Percentiles rank a stretch among this genome's conserved stretches.
phyloP scores from a whole-genome alignment of 352 stramenopile genomes.

The Phytophthora multivora region DNA sequence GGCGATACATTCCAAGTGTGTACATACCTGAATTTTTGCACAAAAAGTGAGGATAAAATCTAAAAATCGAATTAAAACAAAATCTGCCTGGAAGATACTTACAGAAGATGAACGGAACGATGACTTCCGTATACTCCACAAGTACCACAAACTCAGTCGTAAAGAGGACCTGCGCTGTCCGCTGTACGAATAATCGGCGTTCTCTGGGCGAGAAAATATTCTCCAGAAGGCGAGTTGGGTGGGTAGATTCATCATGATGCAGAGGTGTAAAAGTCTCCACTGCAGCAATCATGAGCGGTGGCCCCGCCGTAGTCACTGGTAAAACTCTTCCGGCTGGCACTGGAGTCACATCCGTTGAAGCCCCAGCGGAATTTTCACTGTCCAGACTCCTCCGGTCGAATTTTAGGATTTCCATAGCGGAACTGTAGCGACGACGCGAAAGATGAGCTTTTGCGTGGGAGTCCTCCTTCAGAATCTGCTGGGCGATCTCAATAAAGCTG shows the following conservation, averaged over 20 bases:
- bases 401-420: neutral
- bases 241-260: neutral
- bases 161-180: slow-evolving; percentile 5
- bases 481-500: slow-evolving; percentile 7
- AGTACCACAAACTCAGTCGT: slow-evolving; percentile 12
- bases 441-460: neutral
- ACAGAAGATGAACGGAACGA: slow-evolving; percentile 13
- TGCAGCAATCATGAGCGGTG: slow-evolving; percentile 3
- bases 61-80: neutral
- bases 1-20: neutral
- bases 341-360: neutral
- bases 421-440: slow-evolving; percentile 1
- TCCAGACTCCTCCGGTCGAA: neutral
- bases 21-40: neutral
- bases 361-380: slow-evolving; percentile 2
- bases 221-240: neutral
- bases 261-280: slow-evolving; percentile 1
- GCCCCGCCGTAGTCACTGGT: neutral
- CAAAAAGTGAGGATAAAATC: neutral
- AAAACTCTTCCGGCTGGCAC: neutral
- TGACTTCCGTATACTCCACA: slow-evolving; percentile 9
- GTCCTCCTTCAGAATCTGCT: slow-evolving; percentile 6
- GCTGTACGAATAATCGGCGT: slow-evolving; percentile 6
- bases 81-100: neutral
- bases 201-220: slow-evolving; percentile 7